Evolutionary conservation across 768 basidiomycete species (phyloP), one percentile per base, ranked within the genome.

Genomic region (Crassisporium funariophilum): DNA sequence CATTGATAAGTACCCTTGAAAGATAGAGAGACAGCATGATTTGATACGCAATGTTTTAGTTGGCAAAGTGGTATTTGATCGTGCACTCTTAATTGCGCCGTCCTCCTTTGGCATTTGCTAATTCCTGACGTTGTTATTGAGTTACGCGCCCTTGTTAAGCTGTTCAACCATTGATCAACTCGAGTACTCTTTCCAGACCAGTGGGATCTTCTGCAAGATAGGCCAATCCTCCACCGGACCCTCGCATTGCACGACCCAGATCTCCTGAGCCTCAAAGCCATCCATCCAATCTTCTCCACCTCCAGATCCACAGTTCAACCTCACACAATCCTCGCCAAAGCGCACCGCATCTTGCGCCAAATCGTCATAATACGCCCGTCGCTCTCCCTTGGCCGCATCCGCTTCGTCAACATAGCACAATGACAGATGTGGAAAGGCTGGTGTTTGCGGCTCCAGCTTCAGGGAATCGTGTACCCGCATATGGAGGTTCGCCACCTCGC

Each of bases 341-440:
- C 46, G 17, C 49, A 49, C 34, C 53, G 54, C 25, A 80, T 65
- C 33, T 61, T 62, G 9, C 73, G 66, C 1, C 61, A 50, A 10
- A 65, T 57, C 49, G 64, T 54, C 55, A 29, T 74, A 71, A 33
- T 76, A 77, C 50, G 59, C 70, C 16, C 69, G 66, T 35, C 87
- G 78, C 62, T 84, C 77, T 5, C 65, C 73, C 9, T 58, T 49
- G 11, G 67, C 71, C 3, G 75, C 74, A 51, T 90, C 87, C n/a
- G 74, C 71, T 47, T 90, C 81, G 20, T 70, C 72, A 49, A 90
- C 82, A 59, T 91, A 91, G 57, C 78, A 83, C 48, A 91, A 55
- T 25, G 89, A 91, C 52, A 89, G 51, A 61, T 91, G 89, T 5
- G 88, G 84, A 51, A 79, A 86, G 25, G 70, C 64, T 0, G 86